Percentiles rank a stretch among this genome's conserved stretches.
These are phyloP conservation scores for Colletotrichum truncatum DNA, from an alignment of 2,329 filamentous ascomycete species.

Conservation along the genomic window DNA sequence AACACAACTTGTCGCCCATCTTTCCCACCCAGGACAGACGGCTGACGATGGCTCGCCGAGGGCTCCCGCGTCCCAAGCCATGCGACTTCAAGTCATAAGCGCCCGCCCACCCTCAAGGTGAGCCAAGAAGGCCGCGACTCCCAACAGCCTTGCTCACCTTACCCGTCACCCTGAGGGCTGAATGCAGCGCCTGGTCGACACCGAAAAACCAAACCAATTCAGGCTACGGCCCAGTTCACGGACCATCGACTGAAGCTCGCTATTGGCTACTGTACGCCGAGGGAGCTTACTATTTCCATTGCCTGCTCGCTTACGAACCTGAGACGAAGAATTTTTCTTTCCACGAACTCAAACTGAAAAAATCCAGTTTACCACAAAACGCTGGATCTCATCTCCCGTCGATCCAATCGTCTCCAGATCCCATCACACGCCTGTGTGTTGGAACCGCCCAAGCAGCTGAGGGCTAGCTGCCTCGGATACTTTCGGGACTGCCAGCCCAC, in stretches of 20 bases:
- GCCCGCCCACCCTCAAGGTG: slow-evolving; percentile 11
- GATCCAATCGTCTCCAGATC: slow-evolving; percentile 8
- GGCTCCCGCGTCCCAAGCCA: not conserved
- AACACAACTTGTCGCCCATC: too few species aligned
- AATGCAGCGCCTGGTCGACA: not conserved
- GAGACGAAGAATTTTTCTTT: not conserved
- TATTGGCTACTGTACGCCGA: slow-evolving; percentile 7
- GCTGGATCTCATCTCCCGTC: not conserved
- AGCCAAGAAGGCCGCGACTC: not conserved
- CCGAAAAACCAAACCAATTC: not conserved
- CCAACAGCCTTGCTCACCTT: not conserved
- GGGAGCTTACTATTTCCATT: not conserved
- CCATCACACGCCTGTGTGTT: slow-evolving; percentile 1
- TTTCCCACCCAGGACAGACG: not conserved
- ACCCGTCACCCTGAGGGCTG: slow-evolving; percentile 1
- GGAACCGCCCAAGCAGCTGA: not conserved
- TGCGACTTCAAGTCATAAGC: not conserved
- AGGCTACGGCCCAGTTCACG: not conserved
- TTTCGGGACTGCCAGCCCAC: slow-evolving; percentile 19
- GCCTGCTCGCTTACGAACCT: not conserved
- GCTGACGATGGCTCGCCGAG: not conserved
- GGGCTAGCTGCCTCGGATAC: slow-evolving; percentile 12
- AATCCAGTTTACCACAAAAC: not conserved
- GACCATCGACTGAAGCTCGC: not conserved
- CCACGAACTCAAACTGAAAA: not conserved